A percentile compares a stretch with the other conserved stretches of the same genome.
phyloP scores from a whole-genome alignment of 441 rosid species.

The Raphanus hybrid region DNA sequence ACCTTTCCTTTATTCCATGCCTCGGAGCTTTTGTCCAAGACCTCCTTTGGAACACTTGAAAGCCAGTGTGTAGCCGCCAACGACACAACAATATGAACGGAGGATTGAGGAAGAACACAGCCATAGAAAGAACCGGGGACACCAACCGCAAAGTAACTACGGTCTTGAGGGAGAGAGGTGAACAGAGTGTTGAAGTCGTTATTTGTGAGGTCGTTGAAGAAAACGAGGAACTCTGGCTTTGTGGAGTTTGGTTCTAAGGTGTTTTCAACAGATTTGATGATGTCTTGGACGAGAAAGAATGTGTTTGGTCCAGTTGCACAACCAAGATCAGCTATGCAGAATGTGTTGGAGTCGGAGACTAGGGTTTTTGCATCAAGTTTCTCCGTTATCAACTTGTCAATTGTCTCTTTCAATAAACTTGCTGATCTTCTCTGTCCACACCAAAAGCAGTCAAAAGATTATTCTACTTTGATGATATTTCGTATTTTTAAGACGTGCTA shows the following conservation, averaged over 20 bases:
- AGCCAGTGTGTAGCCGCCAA: constrained; percentile 56
- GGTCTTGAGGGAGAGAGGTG: constrained; percentile 44
- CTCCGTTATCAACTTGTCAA: constrained; percentile 45
- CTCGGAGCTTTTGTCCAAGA: constrained; percentile 40
- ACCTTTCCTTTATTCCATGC: constrained; percentile 59
- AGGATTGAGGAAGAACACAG: constrained; percentile 49
- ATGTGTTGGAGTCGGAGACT: constrained; percentile 39
- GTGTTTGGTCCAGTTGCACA: constrained; percentile 73
- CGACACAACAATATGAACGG: constrained; percentile 48
- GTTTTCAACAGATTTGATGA: constrained; percentile 40
- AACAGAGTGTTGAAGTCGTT: constrained; percentile 56
- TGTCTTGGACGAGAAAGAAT: constrained; percentile 45
- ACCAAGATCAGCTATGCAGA: constrained; percentile 64
- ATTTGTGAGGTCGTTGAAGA: constrained; percentile 45
- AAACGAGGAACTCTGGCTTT: constrained; percentile 45
- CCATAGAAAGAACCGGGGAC: constrained; percentile 52
- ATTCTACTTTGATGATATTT: neutral
- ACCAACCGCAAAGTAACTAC: constrained; percentile 49
- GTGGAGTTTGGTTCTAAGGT: constrained; percentile 25
- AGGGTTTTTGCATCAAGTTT: constrained; percentile 53
- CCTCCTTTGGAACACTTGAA: constrained; percentile 47
- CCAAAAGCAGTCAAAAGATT: neutral
- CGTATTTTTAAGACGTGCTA: constrained; percentile 1
- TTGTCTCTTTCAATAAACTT: constrained; percentile 43
- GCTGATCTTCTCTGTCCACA: constrained; percentile 40